phyloP scores from a whole-genome alignment of 768 basidiomycete species.

The Coprinopsis sp. region DNA sequence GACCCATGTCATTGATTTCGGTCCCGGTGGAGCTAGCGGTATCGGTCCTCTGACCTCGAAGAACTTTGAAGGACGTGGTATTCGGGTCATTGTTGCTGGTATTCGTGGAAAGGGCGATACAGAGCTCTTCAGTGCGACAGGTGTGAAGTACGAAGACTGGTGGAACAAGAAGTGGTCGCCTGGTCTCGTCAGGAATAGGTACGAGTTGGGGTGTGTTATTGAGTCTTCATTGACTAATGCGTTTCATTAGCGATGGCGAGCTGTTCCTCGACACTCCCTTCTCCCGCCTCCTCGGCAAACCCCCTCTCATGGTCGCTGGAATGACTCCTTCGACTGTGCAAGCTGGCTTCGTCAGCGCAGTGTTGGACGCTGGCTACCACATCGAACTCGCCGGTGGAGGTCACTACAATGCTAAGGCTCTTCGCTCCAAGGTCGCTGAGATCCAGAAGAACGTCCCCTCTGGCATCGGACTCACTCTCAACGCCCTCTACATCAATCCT shows the following conservation, averaged over 20 bases:
- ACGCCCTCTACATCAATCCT: conserved; percentile 96
- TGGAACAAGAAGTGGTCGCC: conserved; percentile 92
- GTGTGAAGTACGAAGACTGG: conserved; percentile 75
- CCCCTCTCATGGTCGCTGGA: conserved; percentile 98
- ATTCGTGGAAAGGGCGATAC: conserved; percentile 85
- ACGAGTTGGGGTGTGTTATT: conserved; percentile 23
- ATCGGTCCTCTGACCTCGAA: conserved; percentile 88
- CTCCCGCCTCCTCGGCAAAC: conserved; percentile 92
- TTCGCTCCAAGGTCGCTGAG: conserved; percentile 88
- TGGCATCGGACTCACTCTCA: conserved; percentile 90
- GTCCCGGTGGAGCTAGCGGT: conserved; percentile 90
- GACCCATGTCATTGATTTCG: conserved; percentile 95
- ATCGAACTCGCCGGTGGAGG: conserved; percentile 97
- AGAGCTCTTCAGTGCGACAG: conserved; percentile 69
- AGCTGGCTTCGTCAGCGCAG: conserved; percentile 89
- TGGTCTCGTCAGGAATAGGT: conserved; percentile 85
- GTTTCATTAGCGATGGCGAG: conserved; percentile 68
- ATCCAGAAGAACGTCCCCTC: conserved; percentile 81
- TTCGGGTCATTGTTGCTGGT: conserved; percentile 86
- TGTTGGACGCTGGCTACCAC: conserved; percentile 92
- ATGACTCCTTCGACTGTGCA: conserved; percentile 99
- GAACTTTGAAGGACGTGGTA: conserved; percentile 90
- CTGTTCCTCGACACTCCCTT: conserved; percentile 94
- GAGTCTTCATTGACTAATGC: conserved; percentile 10
- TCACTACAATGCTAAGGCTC: conserved; percentile 87